Evolutionary conservation across 495 filamentous ascomycete species (phyloP), one percentile per base, ranked within the genome.

Genomic region (Penicillium nucicola): DNA sequence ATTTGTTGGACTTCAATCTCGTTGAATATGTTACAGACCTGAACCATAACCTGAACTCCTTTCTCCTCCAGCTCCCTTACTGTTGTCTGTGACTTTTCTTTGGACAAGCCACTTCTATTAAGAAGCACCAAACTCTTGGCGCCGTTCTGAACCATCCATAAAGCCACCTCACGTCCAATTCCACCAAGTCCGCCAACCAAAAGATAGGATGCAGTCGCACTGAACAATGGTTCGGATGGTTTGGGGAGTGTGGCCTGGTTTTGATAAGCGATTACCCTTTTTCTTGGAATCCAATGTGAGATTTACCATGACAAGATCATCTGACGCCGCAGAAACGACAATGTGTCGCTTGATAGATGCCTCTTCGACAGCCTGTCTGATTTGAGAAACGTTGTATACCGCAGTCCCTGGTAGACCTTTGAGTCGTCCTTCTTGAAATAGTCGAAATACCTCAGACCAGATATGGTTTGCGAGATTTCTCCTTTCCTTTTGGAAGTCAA

Each of bases 111-210:
- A 30, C 60, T 52, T 49, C 62, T 44, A 22, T 52, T 64, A 5
- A 61, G 30, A 20, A 63, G 23, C 9, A 57, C 23, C 17, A 57
- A 23, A 48, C 76, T 68, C 41, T 64, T 72, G 6, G 79, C 83
- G 5, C 58, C 58, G 5, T 59, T 49, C 3, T 50, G 41, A 2
- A 42, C 46, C 51, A 65, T 62, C 61, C 62, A 63, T n/a, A 53
- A 20, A 17, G 53, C 53, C n/a, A 62, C 37, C 39, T 45, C 42
- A 31, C 55, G 50, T n/a, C 65, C 55, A 6, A 60, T 48, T 3
- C 58, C 58, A 5, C 58, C 51, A 10, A 67, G 51, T 12, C 64
- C 60, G 15, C 54, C 62, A 10, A 60, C 45, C 7, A 67, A 25
- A 28, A 58, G 31, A 33, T 59, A 60, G 35, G 55, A 45, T n/a